Evolutionary conservation across 257 asterid genomes (phyloP).

Genomic region (Lithospermum erythrorhizon): DNA sequence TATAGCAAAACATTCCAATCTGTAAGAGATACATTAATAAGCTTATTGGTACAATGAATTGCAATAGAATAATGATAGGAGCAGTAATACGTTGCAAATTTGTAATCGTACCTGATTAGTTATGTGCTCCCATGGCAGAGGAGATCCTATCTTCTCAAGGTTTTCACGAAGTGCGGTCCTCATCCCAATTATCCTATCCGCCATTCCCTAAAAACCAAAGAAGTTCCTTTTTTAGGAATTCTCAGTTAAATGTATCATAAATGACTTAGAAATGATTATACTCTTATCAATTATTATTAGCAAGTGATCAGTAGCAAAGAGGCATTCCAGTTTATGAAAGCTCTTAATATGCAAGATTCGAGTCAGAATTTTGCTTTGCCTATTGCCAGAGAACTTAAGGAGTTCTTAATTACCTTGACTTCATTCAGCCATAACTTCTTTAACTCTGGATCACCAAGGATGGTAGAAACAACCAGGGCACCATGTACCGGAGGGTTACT

Average conservation of each 20-base stretch:
- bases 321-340: background rate
- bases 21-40: slow-evolving; percentile 13
- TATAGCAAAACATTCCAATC: slow-evolving; percentile 99
- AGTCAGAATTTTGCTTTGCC: background rate
- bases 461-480: slow-evolving; percentile 67
- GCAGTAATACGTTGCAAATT: background rate
- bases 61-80: background rate
- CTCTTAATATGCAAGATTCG: background rate
- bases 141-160: slow-evolving; percentile 82
- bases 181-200: slow-evolving; percentile 92
- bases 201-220: slow-evolving; percentile 60
- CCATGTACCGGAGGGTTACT: slow-evolving; percentile 98
- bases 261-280: too few relatives aligned
- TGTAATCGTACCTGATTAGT: slow-evolving; percentile 68
- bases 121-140: slow-evolving; percentile 88
- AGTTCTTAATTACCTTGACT: slow-evolving; percentile 59
- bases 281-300: too few relatives aligned
- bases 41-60: background rate
- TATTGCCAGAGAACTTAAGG: background rate
- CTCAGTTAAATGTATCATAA: too few relatives aligned
- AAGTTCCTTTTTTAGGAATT: background rate
- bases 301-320: background rate
- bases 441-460: slow-evolving; percentile 78
- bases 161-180: slow-evolving; percentile 66
- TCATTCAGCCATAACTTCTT: slow-evolving; percentile 82